Evolutionary conservation across 345 rosid genomes (phyloP), one percentile per base, ranked within the genome.

Genomic region (Camelina laxa): DNA sequence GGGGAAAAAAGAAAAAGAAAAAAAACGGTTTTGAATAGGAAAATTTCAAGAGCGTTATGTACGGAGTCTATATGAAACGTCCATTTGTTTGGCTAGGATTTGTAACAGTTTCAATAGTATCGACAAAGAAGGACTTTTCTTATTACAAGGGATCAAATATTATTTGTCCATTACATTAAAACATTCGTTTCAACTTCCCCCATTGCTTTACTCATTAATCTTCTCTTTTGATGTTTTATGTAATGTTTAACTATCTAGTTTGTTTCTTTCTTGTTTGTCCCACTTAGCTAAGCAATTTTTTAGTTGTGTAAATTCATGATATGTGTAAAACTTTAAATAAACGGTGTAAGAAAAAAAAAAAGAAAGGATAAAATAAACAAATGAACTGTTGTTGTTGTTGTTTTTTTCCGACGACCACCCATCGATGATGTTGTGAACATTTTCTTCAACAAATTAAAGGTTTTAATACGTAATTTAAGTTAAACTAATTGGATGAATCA

Each of bases 41-140:
- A 84, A 69, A 1, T 27, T 80, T 78, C 82, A 76, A 69, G 68
- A 65, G 83, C 87, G 82, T 77, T 81, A 80, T 72, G 19, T 67
- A 61, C 82, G 84, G 79, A 47, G 8, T 51, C 5, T 69, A 77
- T 75, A 72, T 72, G 77, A 73, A 87, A 83, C 82, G 79, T 59
- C 80, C 74, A 48, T 54, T 73, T 84, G 83, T 76, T 57, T 55
- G 73, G 62, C n/a, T 67, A 55, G 0, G 48, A 67, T 49, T 4
- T 60, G n/a, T 69, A 51, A 10, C 10, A 22, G 49, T 60, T 59
- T 60, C 69, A 53, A 60, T 39, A 15, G 24, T 12, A 11, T 65
- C 47, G 51, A 65, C 49, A 65, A 65, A 65, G 20, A 5, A 44
- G 65, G 78, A 21, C 59, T 51, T 65, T 33, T 33, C 2, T 33